phyloP scores from a whole-genome alignment of 2,329 filamentous ascomycete genomes.

The Arachnomyces sp. region DNA sequence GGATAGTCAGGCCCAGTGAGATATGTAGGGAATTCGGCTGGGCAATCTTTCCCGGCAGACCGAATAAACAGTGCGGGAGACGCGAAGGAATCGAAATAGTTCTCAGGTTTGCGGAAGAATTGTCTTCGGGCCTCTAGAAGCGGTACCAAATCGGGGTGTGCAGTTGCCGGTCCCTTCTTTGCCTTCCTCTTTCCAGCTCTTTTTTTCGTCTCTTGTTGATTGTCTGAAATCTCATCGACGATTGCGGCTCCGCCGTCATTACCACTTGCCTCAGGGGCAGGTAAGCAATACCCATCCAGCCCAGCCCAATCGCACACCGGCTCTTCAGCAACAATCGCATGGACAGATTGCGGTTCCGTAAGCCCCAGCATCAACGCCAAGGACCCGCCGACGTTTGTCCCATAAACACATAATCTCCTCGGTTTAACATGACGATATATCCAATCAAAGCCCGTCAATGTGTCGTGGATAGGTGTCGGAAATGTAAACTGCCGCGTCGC shows the following conservation, averaged over 20 bases:
- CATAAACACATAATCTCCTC: conserved; percentile 22
- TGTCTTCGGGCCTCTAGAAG: conserved; percentile 27
- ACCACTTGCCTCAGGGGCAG: conserved; percentile 1
- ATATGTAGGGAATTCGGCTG: conserved; percentile 25
- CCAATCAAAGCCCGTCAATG: conserved; percentile 33
- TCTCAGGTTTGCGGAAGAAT: conserved; percentile 30
- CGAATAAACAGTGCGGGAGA: conserved; percentile 36
- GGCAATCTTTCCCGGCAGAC: conserved; percentile 32
- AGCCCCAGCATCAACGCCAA: conserved; percentile 36
- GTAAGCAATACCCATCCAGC: conserved; percentile 33
- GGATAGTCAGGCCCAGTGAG: conserved; percentile 27
- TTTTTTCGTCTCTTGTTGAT: conserved; percentile 2
- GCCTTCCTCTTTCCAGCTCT: conserved; percentile 12
- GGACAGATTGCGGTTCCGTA: conserved; percentile 28
- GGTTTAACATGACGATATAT: conserved; percentile 24
- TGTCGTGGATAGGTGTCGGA: conserved; percentile 32
- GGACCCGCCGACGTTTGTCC: conserved; percentile 32
- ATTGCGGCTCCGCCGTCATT: neutral
- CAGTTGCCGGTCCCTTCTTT: conserved; percentile 12
- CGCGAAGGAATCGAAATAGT: conserved; percentile 37
- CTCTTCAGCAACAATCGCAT: conserved; percentile 25
- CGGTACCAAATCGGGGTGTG: conserved; percentile 23
- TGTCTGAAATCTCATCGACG: neutral
- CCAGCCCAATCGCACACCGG: conserved; percentile 33
- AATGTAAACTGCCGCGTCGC: conserved; percentile 13